Base-by-base conservation (phyloP, 768 basidiomycete species). In the Ramaria sp. region DNA sequence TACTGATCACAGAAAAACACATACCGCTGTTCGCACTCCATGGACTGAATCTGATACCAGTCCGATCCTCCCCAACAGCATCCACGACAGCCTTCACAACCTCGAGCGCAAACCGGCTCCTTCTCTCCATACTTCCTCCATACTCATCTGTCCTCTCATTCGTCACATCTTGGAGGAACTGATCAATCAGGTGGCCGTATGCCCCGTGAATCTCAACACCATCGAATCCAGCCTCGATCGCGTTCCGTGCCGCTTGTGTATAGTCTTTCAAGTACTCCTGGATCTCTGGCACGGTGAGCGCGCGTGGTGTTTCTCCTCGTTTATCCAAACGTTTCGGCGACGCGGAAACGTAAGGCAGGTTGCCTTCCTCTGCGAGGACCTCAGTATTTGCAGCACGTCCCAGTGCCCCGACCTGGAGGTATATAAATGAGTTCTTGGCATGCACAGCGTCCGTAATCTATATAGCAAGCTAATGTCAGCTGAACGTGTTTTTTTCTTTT, bases 181-280 rank as follows among this genome's bases (percentile, higher is more conserved):
- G 81, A 60, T 85, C 79, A 15, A 73, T 53, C 9, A 82, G 56
- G 58, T 69, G 73, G 1, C 75, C 75, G 51, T 69, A 69, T 10
- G 73, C 73, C 16, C 69, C 69, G 37, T 60, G 59, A 13, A 60
- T 58, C 66, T 82, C 78, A 4, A 78, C 69, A 13, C 83, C 86
- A 57, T 88, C 85, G 57, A 87, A 87, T 0, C 81, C 84, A 27
- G 84, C 83, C 43, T 71, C 61, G 7, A 82, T 69, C 9, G 79
- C 79, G 52, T 79, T 79, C 22, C 67, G 67, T 3, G 84, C 81
- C 1, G 78, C 81, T 13, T 70, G 66, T 5, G 70, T 76, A 59
- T 76, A 85, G 8, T 75, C 65, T n/a, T 66, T 34, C 20, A 76
- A 63, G 53, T 77, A 76, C 52, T 80, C 75, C 42, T 67, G 60